phyloP scores from a whole-genome alignment of 2,329 filamentous ascomycete genomes.

The Sclerotinia minor region DNA sequence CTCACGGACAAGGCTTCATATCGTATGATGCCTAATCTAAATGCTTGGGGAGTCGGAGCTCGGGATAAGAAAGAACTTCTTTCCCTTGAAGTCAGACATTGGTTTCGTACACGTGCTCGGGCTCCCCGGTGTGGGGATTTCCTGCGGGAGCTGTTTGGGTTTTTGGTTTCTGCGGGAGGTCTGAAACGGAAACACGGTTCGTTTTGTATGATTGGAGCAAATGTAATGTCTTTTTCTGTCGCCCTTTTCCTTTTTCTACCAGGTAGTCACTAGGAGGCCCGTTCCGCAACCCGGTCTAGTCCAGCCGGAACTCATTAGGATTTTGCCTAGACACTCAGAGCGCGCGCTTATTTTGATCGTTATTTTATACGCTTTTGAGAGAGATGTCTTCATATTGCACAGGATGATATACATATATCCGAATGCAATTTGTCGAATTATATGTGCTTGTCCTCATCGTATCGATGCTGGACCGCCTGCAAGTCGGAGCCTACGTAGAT shows the following conservation, averaged over 20 bases:
- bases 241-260: not conserved
- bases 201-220: not conserved
- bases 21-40: not conserved
- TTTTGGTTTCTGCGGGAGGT: not conserved
- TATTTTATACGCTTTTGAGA: no score
- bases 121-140: not conserved
- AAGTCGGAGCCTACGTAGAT: no score
- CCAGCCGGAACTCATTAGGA: not conserved
- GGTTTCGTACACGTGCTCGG: constrained; percentile 9
- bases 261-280: not conserved
- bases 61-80: not conserved
- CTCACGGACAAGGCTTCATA: not conserved
- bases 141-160: not conserved
- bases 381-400: no score
- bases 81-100: not conserved
- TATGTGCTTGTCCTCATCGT: no score
- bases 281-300: not conserved
- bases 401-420: no score
- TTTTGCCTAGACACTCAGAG: not conserved
- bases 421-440: no score
- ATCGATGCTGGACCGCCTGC: no score
- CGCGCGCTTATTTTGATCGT: no score
- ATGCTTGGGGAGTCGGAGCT: not conserved
- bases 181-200: constrained; percentile 1
- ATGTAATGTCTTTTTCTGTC: not conserved